Conservation (phyloP, 2,329 filamentous ascomycete species). For the Elsinoe perseae region DNA sequence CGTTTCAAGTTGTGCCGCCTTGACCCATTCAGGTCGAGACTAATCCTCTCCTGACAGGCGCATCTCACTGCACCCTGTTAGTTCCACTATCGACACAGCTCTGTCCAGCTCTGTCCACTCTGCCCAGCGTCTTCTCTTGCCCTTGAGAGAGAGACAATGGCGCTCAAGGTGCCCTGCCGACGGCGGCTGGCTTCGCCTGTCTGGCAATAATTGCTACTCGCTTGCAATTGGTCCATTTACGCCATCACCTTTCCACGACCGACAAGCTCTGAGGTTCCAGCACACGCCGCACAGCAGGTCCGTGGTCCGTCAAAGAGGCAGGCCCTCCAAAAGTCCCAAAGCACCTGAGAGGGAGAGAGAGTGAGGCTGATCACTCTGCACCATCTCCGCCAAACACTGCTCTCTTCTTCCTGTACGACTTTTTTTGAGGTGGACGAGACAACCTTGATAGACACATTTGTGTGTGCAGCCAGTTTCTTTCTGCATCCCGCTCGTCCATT, state of each 20-base stretch:
- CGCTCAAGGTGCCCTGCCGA: slow-evolving; percentile 4
- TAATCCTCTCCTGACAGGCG: slow-evolving; percentile 7
- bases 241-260: not conserved
- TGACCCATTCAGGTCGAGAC: slow-evolving; percentile 10
- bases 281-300: not conserved
- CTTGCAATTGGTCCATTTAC: slow-evolving; percentile 2
- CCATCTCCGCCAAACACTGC: not conserved
- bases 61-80: slow-evolving; percentile 4
- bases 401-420: slow-evolving; percentile 1
- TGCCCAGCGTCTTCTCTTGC: not conserved
- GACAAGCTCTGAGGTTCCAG: slow-evolving; percentile 1
- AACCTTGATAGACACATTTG: not conserved
- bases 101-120: not conserved
- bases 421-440: not conserved
- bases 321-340: not conserved
- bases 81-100: no score
- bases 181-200: slow-evolving; percentile 16
- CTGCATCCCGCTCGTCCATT: slow-evolving; percentile 2
- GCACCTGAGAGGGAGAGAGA: not conserved
- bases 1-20: slow-evolving; percentile 9
- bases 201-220: slow-evolving; percentile 14
- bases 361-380: not conserved
- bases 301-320: not conserved
- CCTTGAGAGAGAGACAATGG: slow-evolving; percentile 1
- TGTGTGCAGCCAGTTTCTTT: not conserved